Evolutionary conservation across 495 filamentous ascomycete genomes (phyloP), one percentile per base, ranked within the genome.

Genomic region (Aspergillus heteromorphus): DNA sequence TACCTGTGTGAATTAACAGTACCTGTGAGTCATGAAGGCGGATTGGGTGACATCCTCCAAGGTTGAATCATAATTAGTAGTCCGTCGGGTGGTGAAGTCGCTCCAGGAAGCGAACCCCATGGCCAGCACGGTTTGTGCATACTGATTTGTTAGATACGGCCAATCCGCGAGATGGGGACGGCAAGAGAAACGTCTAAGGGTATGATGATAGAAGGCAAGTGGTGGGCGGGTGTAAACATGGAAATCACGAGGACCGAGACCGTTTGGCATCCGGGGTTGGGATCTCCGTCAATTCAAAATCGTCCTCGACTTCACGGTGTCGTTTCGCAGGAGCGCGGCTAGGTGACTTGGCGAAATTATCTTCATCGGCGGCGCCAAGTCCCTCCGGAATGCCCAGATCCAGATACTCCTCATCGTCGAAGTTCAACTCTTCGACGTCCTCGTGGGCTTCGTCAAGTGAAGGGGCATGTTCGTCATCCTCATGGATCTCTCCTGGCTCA

Each of bases 371-470:
- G 9, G 17, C 47, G 40, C 29, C 41, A 2, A 53, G 21, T 4
- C 49, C 61, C 21, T 61, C 53, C 17, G 21, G 30, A 20, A 58
- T 50, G 16, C 53, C 54, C 38, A 67, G 48, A 47, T 66, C 62
- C 40, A 63, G 38, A 45, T 65, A 57, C 31, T 68, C 60, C 47
- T 53, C 61, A 40, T 67, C 56, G 14, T 59, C 58, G 40, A 61
- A 60, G 6, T 41, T 34, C 29, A 76, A 59, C 40, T 78, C 71
- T 48, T 76, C 75, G 27, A 74, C 71, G 10, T 72, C 71, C 45
- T 78, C 72, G 27, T 79, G 14, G 29, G 40, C 36, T 27, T 43
- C 66, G 47, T 64, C 69, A 13, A 31, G 29, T 42, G 36, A 6
- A 19, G 54, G 16, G 14, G 31, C 23, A 40, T 53, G 36, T 27